A percentile compares a stretch with the other conserved stretches of the same genome.
phyloP scores from a whole-genome alignment of 257 asterid species.

The Agastache rugosa region DNA sequence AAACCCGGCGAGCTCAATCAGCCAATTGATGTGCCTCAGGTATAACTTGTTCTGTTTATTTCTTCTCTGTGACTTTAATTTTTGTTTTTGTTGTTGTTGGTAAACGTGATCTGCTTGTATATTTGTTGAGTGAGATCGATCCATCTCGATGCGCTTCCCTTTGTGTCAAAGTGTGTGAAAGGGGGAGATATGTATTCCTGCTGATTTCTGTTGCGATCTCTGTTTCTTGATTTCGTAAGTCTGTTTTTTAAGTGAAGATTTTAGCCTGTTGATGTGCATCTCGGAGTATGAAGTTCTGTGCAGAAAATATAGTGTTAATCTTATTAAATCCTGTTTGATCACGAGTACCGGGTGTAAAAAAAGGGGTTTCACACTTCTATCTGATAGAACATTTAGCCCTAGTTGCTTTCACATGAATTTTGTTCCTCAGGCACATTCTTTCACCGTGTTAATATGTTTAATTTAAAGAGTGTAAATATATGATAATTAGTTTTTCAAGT shows the following conservation, averaged over 20 bases:
- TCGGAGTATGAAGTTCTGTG: neutral
- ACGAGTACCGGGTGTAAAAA: too few relatives aligned
- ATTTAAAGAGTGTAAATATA: neutral
- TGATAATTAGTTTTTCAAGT: neutral
- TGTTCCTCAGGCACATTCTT: neutral
- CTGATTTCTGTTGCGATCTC: slow-evolving; percentile 13
- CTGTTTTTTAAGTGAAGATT: neutral
- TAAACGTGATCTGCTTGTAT: neutral
- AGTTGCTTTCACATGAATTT: neutral
- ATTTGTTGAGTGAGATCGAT: slow-evolving; percentile 17
- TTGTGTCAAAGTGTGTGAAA: neutral
- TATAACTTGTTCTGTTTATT: neutral
- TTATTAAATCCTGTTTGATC: neutral
- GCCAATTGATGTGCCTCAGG: slow-evolving; percentile 95
- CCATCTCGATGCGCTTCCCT: slow-evolving; percentile 18
- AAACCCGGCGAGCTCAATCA: slow-evolving; percentile 96
- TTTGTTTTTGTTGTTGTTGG: neutral
- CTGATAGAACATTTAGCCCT: neutral
- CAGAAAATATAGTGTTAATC: neutral
- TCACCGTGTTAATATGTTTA: neutral
- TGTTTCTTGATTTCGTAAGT: neutral
- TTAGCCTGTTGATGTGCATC: slow-evolving; percentile 5
- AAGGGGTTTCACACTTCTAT: neutral
- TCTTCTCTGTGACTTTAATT: neutral
- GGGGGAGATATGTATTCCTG: neutral